Evolutionary conservation across 2,329 filamentous ascomycete species (phyloP), one percentile per base, ranked within the genome.

Genomic region (Septoria linicola): DNA sequence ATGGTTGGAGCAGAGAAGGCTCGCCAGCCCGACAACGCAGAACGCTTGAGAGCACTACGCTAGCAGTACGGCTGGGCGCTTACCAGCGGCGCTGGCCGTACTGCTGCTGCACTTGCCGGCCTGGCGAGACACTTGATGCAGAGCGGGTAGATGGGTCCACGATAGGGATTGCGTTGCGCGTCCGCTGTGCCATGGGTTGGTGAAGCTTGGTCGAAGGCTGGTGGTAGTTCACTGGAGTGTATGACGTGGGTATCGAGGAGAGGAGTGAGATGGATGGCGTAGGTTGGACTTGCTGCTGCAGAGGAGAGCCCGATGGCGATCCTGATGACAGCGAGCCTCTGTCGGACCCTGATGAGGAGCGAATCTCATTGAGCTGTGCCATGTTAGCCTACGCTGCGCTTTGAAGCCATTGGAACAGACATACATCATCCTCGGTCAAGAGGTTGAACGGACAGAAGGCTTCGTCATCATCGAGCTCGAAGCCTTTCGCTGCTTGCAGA

Each of bases 81-180:
- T 76, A 77, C 74, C 75, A 77, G 68, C 74, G 74, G 63, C 74
- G 73, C 55, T 66, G 59, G 47, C 59, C 54, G 60, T 73, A 75
- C 68, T 77, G 73, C 68, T 80, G 76, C 75, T 84, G 82, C 76
- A 81, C 80, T 74, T 72, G 70, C 61, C 82, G 78, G 68, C 76
- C 80, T 53, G 83, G 82, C 49, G 82, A 84, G 66, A 85, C 79
- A 76, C 89, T 95, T 50, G 89, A 85, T 77, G 96, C 86, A 66
- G 90, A 84, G 67, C 93, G 90, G 51, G 92, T 96, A 62, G 82
- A 88, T 48, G 93, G 93, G 78, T 99, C 95, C 73, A 97, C 89
- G 70, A 99, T 99, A 53, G 92, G 92, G 62, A 97, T 97, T 66
- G 93, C 89, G 72, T 96, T 97, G 72, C 90, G 89, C 52, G 87